Base-by-base conservation (phyloP, 441 rosid species). In the Adansonia rubrostipa region DNA sequence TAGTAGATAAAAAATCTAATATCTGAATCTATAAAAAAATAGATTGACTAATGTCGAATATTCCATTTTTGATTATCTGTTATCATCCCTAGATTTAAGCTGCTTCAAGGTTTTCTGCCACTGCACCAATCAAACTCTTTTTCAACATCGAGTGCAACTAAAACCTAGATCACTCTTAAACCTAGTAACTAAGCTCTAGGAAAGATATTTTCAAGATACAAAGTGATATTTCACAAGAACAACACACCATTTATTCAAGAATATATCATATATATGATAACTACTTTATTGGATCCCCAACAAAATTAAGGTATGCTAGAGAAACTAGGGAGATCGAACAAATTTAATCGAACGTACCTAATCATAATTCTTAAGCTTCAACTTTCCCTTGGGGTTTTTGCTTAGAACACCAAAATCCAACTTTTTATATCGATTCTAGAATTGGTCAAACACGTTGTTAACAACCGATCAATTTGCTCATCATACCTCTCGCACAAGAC, bases 401-500 rank as follows among this genome's bases (percentile, higher is more conserved):
- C 92, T 86, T 60, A 94, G 85, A 24, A 91, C 24, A 22, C 94
- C 85, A 2, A 89, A 14, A 71, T 90, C 93, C 54, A 96, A 56
- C 83, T 89, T 94, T 94, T 82, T 80, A 78, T 88, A 92, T 40
- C 82, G 84, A 77, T 89, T 80, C 61, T 87, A 93, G 67, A 94
- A 83, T 88, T 89, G 97, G 50, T 82, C 87, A 0, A 96, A 65
- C 74, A 87, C 24, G 67, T 82, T 83, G 85, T 80, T 79, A 58
- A 88, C 75, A 9, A 96, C 88, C 80, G 84, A 77, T 96, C 98
- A 0, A 96, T 88, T 80, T 90, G 80, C 40, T 94, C 88, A 80
- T 96, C 98, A 15, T 96, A 82, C 82, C 79, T 87, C 88, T 96
- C 98, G 2, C 93, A 93, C 56, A 95, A 84, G 58, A 91, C 97